A percentile compares a stretch with the other conserved stretches of the same genome.
These are phyloP conservation scores for Warburgia ugandensis DNA, from an alignment of 164 flowering plant species.

Conservation along the genomic window DNA sequence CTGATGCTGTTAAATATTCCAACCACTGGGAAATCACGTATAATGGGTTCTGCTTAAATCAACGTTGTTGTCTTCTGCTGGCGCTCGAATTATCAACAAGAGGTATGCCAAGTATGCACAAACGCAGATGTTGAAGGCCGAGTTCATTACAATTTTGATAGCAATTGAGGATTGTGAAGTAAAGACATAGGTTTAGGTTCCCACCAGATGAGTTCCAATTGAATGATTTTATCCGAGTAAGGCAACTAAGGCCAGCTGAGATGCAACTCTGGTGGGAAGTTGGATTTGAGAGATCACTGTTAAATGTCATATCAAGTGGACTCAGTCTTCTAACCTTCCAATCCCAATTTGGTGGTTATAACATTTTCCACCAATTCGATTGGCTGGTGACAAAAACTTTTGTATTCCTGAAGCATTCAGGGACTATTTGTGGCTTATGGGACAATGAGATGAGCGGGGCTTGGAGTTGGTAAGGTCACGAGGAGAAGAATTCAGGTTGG, in stretches of 20 bases:
- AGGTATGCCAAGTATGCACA: constrained; percentile 45
- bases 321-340: constrained; percentile 28
- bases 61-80: constrained; percentile 6
- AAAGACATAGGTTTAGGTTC: constrained; percentile 45
- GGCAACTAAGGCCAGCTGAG: constrained; percentile 38
- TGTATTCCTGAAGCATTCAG: constrained; percentile 33
- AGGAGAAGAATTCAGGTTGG: constrained; percentile 24
- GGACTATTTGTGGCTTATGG: constrained; percentile 25
- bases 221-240: constrained; percentile 20
- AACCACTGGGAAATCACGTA: no score
- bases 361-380: constrained; percentile 39
- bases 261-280: constrained; percentile 49
- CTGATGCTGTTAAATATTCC: no score
- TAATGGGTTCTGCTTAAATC: no score
- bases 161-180: constrained; percentile 59
- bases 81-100: constrained; percentile 2
- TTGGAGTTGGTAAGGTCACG: constrained; percentile 39
- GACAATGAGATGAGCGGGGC: constrained; percentile 31
- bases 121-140: constrained; percentile 42
- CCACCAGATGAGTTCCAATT: constrained; percentile 42
- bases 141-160: constrained; percentile 46
- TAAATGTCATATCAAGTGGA: constrained; percentile 35
- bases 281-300: constrained; percentile 34
- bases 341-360: constrained; percentile 43
- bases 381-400: constrained; percentile 27